phyloP scores from a whole-genome alignment of 306 rosid species.

The Trifolium repens region DNA sequence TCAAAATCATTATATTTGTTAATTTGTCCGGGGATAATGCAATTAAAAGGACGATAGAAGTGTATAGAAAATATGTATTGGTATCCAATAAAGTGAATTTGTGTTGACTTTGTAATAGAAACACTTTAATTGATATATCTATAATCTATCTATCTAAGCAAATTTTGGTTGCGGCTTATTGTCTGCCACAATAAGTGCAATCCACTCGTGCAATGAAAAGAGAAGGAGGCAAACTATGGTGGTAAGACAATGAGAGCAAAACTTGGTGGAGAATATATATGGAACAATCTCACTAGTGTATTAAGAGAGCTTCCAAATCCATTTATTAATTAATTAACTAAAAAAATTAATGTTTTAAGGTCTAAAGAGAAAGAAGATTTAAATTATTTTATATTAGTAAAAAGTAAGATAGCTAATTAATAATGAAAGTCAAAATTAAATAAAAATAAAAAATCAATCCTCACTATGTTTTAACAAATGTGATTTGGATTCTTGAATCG shows the following conservation, averaged over 20 bases:
- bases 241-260: constrained; percentile 55
- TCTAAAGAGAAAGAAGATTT: constrained; percentile 25
- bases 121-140: constrained; percentile 33
- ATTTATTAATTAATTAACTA: neutral
- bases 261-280: constrained; percentile 42
- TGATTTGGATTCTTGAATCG: neutral
- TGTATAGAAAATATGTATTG: constrained; percentile 16
- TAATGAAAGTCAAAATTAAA: neutral
- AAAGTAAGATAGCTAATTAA: neutral
- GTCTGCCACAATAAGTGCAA: constrained; percentile 66
- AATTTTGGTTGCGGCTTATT: constrained; percentile 49
- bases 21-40: constrained; percentile 8
- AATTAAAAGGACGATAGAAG: constrained; percentile 19
- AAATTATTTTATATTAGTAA: neutral
- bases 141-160: neutral
- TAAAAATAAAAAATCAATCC: neutral
- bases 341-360: constrained; percentile 9
- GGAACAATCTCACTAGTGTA: constrained; percentile 41
- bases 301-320: constrained; percentile 25
- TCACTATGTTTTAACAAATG: neutral
- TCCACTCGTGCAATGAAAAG: constrained; percentile 53
- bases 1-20: neutral
- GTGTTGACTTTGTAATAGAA: constrained; percentile 50
- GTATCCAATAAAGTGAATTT: constrained; percentile 47
- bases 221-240: constrained; percentile 56